phyloP scores from a whole-genome alignment of 139 green algal genomes.

The Chlamydomonas asymmetrica region DNA sequence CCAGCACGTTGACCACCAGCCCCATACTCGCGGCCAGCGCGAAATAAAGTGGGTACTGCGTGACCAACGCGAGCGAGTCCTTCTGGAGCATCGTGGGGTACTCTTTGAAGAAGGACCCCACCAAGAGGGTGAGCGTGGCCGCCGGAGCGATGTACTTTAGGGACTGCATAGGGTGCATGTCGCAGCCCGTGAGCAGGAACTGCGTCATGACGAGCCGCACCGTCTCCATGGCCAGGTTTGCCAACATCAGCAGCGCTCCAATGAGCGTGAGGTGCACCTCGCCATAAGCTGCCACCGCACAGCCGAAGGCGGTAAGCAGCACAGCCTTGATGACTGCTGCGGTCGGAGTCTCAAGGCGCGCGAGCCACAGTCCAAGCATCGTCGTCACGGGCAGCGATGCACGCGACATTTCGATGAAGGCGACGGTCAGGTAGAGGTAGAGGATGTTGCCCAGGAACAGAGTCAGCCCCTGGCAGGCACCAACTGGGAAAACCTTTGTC shows the following conservation, averaged over 20 bases:
- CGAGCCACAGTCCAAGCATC: slow-evolving; percentile 30
- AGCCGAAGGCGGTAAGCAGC: slow-evolving; percentile 29
- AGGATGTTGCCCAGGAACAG: not conserved
- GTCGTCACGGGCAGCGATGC: slow-evolving; percentile 30
- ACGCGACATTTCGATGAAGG: slow-evolving; percentile 44
- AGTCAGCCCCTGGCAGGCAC: slow-evolving; percentile 7
- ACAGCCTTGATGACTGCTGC: slow-evolving; percentile 27
- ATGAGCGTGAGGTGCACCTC: slow-evolving; percentile 26
- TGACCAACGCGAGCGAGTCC: not conserved
- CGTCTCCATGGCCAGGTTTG: slow-evolving; percentile 28
- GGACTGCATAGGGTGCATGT: slow-evolving; percentile 36
- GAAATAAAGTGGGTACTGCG: slow-evolving; percentile 23
- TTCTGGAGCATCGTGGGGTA: slow-evolving; percentile 23
- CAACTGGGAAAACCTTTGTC: slow-evolving; percentile 28
- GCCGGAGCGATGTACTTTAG: slow-evolving; percentile 38
- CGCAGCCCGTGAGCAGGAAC: slow-evolving; percentile 34
- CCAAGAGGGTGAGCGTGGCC: slow-evolving; percentile 21
- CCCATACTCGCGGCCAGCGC: slow-evolving; percentile 23
- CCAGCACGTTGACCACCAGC: slow-evolving; percentile 33
- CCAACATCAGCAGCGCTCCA: slow-evolving; percentile 3
- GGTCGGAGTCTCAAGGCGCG: slow-evolving; percentile 31
- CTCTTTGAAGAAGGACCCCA: slow-evolving; percentile 8
- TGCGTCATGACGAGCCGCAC: slow-evolving; percentile 41
- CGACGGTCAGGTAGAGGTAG: slow-evolving; percentile 40
- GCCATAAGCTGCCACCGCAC: slow-evolving; percentile 31